phyloP scores from a whole-genome alignment of 2,329 filamentous ascomycete genomes.

The Acrocalymma vagum region DNA sequence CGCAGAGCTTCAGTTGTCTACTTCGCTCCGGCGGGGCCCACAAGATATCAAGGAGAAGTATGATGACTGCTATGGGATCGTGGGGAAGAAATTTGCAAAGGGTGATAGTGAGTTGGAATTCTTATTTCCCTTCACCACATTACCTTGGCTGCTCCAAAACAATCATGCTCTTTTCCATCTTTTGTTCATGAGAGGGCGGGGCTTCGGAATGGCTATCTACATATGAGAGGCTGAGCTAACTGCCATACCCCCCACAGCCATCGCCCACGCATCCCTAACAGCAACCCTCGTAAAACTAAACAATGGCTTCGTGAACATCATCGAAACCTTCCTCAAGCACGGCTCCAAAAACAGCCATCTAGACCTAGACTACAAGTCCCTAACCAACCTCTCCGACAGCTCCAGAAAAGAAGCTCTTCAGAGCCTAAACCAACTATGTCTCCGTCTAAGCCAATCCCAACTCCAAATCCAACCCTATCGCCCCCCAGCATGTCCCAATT shows the following conservation, averaged over 20 bases:
- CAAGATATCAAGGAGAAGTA: slow-evolving; percentile 54
- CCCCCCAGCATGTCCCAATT: slow-evolving; percentile 25
- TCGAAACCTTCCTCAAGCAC: slow-evolving; percentile 52
- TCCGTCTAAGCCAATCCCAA: slow-evolving; percentile 48
- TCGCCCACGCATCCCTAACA: slow-evolving; percentile 55
- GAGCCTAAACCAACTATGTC: slow-evolving; percentile 51
- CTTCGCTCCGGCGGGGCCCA: slow-evolving; percentile 51
- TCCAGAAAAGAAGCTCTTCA: slow-evolving; percentile 55
- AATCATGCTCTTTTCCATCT: too few species aligned
- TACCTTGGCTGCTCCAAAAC: too few species aligned
- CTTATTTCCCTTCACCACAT: too few species aligned
- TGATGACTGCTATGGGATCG: slow-evolving; percentile 45
- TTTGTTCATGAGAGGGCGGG: too few species aligned
- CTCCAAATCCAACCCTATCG: slow-evolving; percentile 36
- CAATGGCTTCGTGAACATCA: slow-evolving; percentile 56
- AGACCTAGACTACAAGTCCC: slow-evolving; percentile 53
- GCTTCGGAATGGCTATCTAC: too few species aligned
- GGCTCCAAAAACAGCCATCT: slow-evolving; percentile 41
- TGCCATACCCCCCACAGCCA: slow-evolving; percentile 38
- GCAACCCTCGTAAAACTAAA: slow-evolving; percentile 57
- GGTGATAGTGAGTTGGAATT: slow-evolving; percentile 52
- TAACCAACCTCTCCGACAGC: slow-evolving; percentile 55
- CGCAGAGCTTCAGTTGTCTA: slow-evolving; percentile 49
- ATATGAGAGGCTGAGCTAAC: background rate
- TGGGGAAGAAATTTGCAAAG: slow-evolving; percentile 50